Percentiles rank a stretch among this genome's conserved stretches.
Conservation (phyloP, 768 basidiomycete species). For the Auriscalpium orientale region DNA sequence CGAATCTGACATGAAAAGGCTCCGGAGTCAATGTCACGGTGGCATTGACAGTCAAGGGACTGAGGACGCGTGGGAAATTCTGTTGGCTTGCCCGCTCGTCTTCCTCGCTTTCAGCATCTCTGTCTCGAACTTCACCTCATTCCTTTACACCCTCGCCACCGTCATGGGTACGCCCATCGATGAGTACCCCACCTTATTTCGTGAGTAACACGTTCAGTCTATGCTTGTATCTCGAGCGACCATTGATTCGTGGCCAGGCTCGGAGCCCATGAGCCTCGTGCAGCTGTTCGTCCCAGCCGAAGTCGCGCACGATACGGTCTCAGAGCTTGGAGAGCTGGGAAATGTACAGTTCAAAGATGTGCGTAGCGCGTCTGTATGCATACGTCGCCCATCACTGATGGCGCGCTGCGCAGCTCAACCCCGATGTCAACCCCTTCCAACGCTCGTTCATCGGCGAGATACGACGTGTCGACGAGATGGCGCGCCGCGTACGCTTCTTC, state of each 20-base stretch:
- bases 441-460: conserved; percentile 97
- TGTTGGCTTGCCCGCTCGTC: too few species aligned
- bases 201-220: conserved; percentile 37
- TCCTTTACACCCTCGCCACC: background rate
- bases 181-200: conserved; percentile 80
- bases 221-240: background rate
- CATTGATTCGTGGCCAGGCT: conserved; percentile 44
- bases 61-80: too few species aligned
- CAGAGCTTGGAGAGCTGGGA: conserved; percentile 91
- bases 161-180: conserved; percentile 32
- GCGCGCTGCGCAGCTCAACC: conserved; percentile 62
- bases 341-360: conserved; percentile 98
- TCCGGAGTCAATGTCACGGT: too few species aligned
- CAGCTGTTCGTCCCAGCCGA: conserved; percentile 96
- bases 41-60: too few species aligned
- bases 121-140: too few species aligned
- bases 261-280: conserved; percentile 96
- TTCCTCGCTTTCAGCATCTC: too few species aligned
- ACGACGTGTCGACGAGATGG: conserved; percentile 92
- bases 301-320: conserved; percentile 94
- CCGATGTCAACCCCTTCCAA: conserved; percentile 94
- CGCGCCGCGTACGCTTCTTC: conserved; percentile 90
- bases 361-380: conserved; percentile 21
- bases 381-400: background rate
- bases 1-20: too few species aligned